Percentiles rank a stretch among this genome's conserved stretches.
Conservation (phyloP, 148 eudicot genomes). For the Cornus florida region DNA sequence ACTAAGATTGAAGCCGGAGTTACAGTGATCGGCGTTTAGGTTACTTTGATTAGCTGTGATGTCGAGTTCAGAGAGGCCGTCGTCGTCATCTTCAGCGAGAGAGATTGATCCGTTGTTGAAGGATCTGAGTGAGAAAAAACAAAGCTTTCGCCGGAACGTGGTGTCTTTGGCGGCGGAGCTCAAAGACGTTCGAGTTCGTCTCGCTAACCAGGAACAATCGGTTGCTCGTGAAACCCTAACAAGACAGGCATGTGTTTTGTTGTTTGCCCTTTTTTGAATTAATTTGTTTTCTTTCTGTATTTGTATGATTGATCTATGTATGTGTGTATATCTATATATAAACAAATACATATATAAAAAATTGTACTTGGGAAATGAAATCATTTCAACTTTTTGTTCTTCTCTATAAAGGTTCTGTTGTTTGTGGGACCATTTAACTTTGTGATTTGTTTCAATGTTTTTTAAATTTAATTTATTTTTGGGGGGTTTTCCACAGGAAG, state of each 20-base stretch:
- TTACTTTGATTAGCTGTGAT: slow-evolving; percentile 1
- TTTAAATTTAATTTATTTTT: neutral
- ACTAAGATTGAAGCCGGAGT: neutral
- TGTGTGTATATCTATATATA: neutral
- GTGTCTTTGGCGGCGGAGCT: slow-evolving; percentile 89
- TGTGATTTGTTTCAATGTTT: neutral
- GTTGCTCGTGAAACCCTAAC: slow-evolving; percentile 68
- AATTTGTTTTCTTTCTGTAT: neutral
- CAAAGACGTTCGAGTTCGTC: slow-evolving; percentile 74
- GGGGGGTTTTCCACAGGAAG: slow-evolving; percentile 53
- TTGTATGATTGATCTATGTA: neutral
- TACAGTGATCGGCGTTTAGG: neutral
- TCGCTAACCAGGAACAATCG: slow-evolving; percentile 65
- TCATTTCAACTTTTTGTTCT: slow-evolving; percentile 36
- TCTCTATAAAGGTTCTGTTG: slow-evolving; percentile 23
- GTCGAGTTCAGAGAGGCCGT: slow-evolving; percentile 25
- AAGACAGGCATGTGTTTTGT: slow-evolving; percentile 54
- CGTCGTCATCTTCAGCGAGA: slow-evolving; percentile 9
- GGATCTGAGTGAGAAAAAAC: slow-evolving; percentile 86
- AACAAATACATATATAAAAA: neutral
- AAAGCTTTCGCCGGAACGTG: slow-evolving; percentile 69
- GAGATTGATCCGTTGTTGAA: slow-evolving; percentile 78
- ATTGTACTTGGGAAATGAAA: slow-evolving; percentile 20
- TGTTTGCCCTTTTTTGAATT: too few relatives aligned
- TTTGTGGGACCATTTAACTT: slow-evolving; percentile 30